These are phyloP conservation scores for Corylus americana DNA, from an alignment of 306 rosid genomes.

Conservation along the genomic window DNA sequence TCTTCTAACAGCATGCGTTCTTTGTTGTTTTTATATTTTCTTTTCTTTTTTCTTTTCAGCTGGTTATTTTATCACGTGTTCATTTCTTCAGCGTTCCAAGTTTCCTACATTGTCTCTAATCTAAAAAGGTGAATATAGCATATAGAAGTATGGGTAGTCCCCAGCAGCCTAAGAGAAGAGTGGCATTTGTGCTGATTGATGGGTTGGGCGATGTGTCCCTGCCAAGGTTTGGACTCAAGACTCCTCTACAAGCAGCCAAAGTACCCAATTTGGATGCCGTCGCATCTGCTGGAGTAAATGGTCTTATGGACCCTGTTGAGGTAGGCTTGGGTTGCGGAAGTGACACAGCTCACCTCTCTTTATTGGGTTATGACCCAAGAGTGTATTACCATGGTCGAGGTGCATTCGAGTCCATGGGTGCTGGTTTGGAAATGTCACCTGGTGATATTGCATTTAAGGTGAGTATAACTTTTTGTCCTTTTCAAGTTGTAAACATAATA, in stretches of 20 bases:
- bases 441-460: slow-evolving; percentile 99
- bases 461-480: background rate
- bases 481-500: background rate
- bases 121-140: background rate
- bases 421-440: slow-evolving; percentile 97
- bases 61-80: slow-evolving; percentile 10
- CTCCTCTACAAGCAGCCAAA: slow-evolving; percentile 89
- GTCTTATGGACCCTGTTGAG: slow-evolving; percentile 97
- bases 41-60: no score
- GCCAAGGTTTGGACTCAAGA: slow-evolving; percentile 73
- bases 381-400: slow-evolving; percentile 93
- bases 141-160: slow-evolving; percentile 45
- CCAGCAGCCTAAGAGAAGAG: slow-evolving; percentile 71
- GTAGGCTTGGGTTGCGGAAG: slow-evolving; percentile 98
- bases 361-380: slow-evolving; percentile 87
- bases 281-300: slow-evolving; percentile 90
- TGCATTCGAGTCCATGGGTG: slow-evolving; percentile 98
- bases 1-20: background rate
- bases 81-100: slow-evolving; percentile 4
- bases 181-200: slow-evolving; percentile 92
- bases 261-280: slow-evolving; percentile 78
- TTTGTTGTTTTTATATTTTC: background rate
- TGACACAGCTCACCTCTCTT: slow-evolving; percentile 97
- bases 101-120: slow-evolving; percentile 5
- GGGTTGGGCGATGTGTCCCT: slow-evolving; percentile 92